Conservation (phyloP, 441 rosid species). For the Euphorbia celastroides region DNA sequence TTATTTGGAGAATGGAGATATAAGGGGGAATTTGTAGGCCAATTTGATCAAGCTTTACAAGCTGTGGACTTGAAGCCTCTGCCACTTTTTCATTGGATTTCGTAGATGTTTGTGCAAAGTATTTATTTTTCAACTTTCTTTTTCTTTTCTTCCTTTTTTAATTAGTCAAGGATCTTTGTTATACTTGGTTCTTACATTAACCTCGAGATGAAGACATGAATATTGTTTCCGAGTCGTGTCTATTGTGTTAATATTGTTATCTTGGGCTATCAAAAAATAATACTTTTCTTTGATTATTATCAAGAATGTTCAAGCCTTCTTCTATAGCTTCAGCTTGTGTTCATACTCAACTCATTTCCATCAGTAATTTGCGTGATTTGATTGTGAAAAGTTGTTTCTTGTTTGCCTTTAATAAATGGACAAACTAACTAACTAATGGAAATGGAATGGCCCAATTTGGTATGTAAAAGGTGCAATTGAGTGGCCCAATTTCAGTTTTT, state of each 20-base stretch:
- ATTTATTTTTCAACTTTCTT: conserved; percentile 35
- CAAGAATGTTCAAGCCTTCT: conserved; percentile 48
- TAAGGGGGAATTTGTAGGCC: conserved; percentile 57
- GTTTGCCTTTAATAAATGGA: neutral
- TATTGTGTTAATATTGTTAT: conserved; percentile 3
- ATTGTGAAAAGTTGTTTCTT: neutral
- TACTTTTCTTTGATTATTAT: conserved; percentile 43
- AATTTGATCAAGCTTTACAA: conserved; percentile 27
- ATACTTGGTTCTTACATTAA: too few relatives aligned
- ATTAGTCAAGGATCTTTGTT: conserved; percentile 2
- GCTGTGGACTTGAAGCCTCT: conserved; percentile 53
- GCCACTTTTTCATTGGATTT: conserved; percentile 41
- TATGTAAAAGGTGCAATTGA: neutral
- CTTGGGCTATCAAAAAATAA: conserved; percentile 27
- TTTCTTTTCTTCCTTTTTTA: neutral
- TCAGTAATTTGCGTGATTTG: too few relatives aligned
- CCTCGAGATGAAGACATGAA: too few relatives aligned
- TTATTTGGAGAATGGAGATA: conserved; percentile 16
- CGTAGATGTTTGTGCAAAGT: conserved; percentile 58
- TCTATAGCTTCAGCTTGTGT: conserved; percentile 13
- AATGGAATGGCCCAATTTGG: conserved; percentile 3
- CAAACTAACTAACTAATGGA: neutral
- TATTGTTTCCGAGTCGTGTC: too few relatives aligned
- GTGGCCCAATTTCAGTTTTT: neutral
- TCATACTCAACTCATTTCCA: too few relatives aligned